A percentile compares a stretch with the other conserved stretches of the same genome.
phyloP scores from a whole-genome alignment of 177 flowering plant genomes.

The Vitis hybrid region DNA sequence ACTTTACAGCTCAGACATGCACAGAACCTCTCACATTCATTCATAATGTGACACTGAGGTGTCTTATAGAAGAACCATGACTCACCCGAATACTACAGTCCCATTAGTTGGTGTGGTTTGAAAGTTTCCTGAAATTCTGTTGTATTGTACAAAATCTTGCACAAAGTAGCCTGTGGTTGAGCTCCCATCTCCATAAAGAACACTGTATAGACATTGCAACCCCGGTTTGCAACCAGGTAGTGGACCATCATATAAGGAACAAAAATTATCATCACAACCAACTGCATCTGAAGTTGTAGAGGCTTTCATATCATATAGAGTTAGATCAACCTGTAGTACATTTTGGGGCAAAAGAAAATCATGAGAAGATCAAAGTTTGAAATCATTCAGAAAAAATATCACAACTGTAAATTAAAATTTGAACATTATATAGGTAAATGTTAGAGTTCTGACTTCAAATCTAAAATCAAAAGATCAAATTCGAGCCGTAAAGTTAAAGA shows the following conservation, averaged over 20 bases:
- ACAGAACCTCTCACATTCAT: background rate
- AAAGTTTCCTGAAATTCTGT: slow-evolving; percentile 57
- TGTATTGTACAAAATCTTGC: slow-evolving; percentile 47
- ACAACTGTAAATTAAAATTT: background rate
- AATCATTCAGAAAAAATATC: background rate
- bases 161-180: slow-evolving; percentile 80
- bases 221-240: slow-evolving; percentile 49
- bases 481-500: slow-evolving; percentile 1
- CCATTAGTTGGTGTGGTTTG: slow-evolving; percentile 55
- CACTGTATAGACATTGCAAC: slow-evolving; percentile 53
- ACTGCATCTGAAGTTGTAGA: slow-evolving; percentile 53
- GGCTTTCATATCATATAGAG: slow-evolving; percentile 55
- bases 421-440: too few species aligned
- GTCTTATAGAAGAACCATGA: background rate
- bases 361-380: background rate
- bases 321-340: slow-evolving; percentile 38
- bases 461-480: background rate
- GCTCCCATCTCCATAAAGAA: slow-evolving; percentile 93
- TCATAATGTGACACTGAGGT: too few species aligned
- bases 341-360: background rate
- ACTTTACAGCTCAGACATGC: background rate
- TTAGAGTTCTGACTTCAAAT: background rate
- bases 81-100: slow-evolving; percentile 81
- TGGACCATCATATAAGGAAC: slow-evolving; percentile 41
- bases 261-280: slow-evolving; percentile 62